Conservation (phyloP, 305 asterid species). For the Fraxinus latifolia region DNA sequence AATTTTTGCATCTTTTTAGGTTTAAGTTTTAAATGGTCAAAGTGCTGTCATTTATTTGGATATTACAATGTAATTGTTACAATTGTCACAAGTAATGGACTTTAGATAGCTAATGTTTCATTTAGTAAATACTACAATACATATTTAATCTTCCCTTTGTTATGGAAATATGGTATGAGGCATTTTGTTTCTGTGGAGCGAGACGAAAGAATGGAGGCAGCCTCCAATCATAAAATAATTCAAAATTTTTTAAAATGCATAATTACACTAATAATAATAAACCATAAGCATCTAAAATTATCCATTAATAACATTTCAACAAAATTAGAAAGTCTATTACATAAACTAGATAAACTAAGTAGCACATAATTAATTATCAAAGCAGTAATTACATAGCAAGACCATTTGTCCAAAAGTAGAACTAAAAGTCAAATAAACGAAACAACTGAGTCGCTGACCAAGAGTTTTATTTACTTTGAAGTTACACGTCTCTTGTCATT, state of each 20-base stretch:
- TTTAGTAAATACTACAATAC: neutral
- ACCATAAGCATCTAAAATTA: neutral
- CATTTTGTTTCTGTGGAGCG: neutral
- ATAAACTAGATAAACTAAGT: neutral
- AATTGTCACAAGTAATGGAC: neutral
- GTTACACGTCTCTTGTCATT: neutral
- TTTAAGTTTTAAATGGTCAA: neutral
- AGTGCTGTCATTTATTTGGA: neutral
- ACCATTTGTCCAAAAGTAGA: neutral
- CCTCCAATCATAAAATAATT: neutral
- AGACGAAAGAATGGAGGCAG: neutral
- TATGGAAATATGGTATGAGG: neutral
- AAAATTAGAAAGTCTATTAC: neutral
- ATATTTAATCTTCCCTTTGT: neutral
- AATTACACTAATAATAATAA: neutral
- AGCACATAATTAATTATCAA: neutral
- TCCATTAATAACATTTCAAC: neutral
- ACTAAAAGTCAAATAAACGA: neutral
- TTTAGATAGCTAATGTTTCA: neutral
- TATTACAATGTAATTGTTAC: neutral
- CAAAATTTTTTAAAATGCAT: neutral
- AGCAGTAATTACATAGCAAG: neutral
- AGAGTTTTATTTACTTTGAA: neutral
- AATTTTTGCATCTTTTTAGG: constrained; percentile 3
- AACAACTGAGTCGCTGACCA: neutral